Evolutionary conservation across 768 basidiomycete species (phyloP), one percentile per base, ranked within the genome.

Genomic region (Hydnum rufescens): DNA sequence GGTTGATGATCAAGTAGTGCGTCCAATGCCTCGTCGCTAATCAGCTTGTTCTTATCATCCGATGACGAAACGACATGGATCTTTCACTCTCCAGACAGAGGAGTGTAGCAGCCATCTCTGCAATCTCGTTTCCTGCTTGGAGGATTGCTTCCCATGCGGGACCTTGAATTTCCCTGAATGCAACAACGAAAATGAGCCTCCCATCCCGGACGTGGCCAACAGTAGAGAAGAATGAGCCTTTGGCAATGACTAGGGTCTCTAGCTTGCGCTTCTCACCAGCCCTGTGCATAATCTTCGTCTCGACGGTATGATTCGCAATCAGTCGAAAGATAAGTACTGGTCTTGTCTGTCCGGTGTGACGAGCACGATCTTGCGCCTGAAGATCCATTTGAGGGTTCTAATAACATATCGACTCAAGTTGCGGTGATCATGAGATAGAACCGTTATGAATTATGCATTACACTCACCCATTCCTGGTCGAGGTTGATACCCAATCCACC

Each of bases 381-480:
- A 85, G 70, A 58, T 99, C 93, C 79, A 92, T 90, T 68, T 95
- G 92, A 0, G 92, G 90, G 60, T 87, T 88, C 84, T 87, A 29
- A 25, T 30, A 64, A 73, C 29, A 6, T n/a, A n/a, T n/a, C n/a
- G n/a, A n/a, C n/a, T n/a, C n/a, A n/a, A n/a, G n/a, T n/a, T n/a
- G n/a, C n/a, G n/a, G n/a, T n/a, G n/a, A n/a, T n/a, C n/a, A n/a
- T n/a, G n/a, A n/a, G n/a, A n/a, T n/a, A n/a, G n/a, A n/a, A n/a
- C n/a, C n/a, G n/a, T n/a, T n/a, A n/a, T n/a, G n/a, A n/a, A n/a
- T n/a, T 22, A 6, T 6, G 23, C 25, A 18, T 34, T 29, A 2
- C 8, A 58, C 61, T 60, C 62, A 88, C 81, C 86, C 86, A 89
- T 62, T 89, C 86, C 56, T 83, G 80, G 60, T 90, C 88, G 46